Evolutionary conservation across 306 rosid species (phyloP).

Genomic region (Cucumis sativus): Cucumber_9930_V3 NC_026661.2:21859001-21859500

Average conservation of each 20-base stretch:
- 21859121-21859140: background rate
- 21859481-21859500: no score
- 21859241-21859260: background rate
- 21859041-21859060: background rate
- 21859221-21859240: background rate
- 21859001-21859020: background rate
- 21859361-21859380: no score
- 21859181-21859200: background rate
- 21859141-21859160: background rate
- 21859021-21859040: background rate
- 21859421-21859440: no score
- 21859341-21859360: background rate
- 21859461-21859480: no score
- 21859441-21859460: no score
- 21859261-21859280: background rate
- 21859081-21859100: background rate
- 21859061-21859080: background rate
- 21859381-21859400: no score
- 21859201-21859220: background rate
- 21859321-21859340: background rate
- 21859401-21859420: no score
- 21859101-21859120: background rate
- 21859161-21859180: background rate
- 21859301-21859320: background rate
- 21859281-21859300: background rate